Evolutionary conservation across 441 rosid genomes (phyloP), one percentile per base, ranked within the genome.

Genomic region (Adansonia gregorii): DNA sequence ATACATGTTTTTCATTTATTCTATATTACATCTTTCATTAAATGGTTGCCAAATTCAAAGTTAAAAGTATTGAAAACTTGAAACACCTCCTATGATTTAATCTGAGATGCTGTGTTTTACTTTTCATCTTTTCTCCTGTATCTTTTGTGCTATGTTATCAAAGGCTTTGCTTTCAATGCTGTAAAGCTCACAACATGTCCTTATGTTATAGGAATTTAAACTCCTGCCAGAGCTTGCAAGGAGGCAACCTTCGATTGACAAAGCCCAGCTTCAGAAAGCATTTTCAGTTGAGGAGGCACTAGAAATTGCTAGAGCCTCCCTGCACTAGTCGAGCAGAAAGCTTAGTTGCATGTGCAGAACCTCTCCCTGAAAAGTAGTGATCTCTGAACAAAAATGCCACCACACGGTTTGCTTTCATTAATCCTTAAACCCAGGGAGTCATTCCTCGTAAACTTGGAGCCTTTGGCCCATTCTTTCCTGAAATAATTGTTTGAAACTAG

Each of bases 201-300:
- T 0, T 8, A 67, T 67, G 41, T 59, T 73, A 35, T 75, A 91
- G 98, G 99, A 95, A 88, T 92, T 93, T 77, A 86, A 95, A 84
- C 93, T 95, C 69, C 97, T 95, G 7, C 97, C 96, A 0, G 82
- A 87, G 85, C 90, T 93, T 66, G 96, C 95, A 46, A 86, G 97
- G 86, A 82, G 86, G 81, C 96, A 91, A 77, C 99, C 98, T 45
- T 63, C 73, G 0, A 85, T 93, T 15, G 95, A 95, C 54, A 93
- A 88, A 81, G 82, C 89, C 55, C 88, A 90, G 84, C 98, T 93
- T 63, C 86, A 85, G 75, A 86, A 84, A 43, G 97, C 98, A 74
- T 87, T 97, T 65, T 93, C 97, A 2, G 97, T 91, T 2, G 97
- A 95, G 83, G 97, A 88, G 86, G 99, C 97, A 0, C 87, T 95